Percentiles rank a stretch among this genome's conserved stretches.
phyloP scores from a whole-genome alignment of 208 protist species.

The Leptomonas pyrrhocoris region DNA sequence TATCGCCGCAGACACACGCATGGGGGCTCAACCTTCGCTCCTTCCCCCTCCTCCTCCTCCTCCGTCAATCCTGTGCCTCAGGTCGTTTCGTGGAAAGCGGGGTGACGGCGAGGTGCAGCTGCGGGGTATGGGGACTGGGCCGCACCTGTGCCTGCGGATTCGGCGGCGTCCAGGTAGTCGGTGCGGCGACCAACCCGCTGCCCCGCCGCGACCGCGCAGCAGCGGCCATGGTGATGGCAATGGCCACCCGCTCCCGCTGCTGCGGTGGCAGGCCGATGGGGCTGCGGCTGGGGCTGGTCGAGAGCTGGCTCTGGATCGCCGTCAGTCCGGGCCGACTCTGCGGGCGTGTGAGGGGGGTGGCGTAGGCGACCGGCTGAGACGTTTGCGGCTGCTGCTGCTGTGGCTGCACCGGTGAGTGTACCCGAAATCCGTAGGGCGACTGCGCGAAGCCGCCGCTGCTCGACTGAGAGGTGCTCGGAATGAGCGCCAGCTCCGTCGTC shows the following conservation, averaged over 20 bases:
- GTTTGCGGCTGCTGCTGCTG: constrained; percentile 2
- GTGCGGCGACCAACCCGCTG: background rate
- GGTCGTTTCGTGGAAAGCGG: background rate
- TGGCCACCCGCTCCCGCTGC: constrained; percentile 21
- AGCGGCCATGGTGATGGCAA: constrained; percentile 9
- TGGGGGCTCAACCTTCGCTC: no score
- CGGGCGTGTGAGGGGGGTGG: constrained; percentile 24
- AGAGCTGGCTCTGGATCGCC: background rate
- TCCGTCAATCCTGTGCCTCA: constrained; percentile 1
- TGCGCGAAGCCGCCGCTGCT: constrained; percentile 30
- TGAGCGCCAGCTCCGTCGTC: constrained; percentile 26
- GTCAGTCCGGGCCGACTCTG: constrained; percentile 24
- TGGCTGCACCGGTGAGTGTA: constrained; percentile 28
- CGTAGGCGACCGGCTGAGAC: background rate
- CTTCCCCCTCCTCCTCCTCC: no score
- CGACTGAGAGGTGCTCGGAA: constrained; percentile 31
- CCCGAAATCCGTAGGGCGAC: constrained; percentile 34
- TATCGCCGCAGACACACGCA: no score
- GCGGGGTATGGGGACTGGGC: constrained; percentile 1
- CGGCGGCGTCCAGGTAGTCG: constrained; percentile 18
- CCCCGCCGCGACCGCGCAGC: constrained; percentile 3
- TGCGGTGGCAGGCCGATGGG: constrained; percentile 11
- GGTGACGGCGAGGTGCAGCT: background rate
- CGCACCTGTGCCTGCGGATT: constrained; percentile 10
- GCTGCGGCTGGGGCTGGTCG: constrained; percentile 17